Evolutionary conservation across 352 stramenopile species (phyloP).

Genomic region (Pythium insidiosum): DNA sequence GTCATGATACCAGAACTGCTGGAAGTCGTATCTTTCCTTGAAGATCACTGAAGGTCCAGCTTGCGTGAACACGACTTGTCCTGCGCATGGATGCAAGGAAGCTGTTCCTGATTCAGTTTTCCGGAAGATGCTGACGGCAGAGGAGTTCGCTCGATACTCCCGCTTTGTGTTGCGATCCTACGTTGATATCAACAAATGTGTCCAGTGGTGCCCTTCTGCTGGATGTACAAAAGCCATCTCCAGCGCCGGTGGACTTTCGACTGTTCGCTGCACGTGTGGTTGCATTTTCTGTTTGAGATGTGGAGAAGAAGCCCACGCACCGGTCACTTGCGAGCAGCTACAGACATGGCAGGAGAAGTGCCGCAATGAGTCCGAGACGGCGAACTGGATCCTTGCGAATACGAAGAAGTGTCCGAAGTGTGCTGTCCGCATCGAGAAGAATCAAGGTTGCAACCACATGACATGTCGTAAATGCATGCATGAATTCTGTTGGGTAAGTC

Average conservation of each 20-base stretch:
- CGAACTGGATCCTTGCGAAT: slow-evolving; percentile 99
- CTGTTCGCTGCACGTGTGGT: slow-evolving; percentile 77
- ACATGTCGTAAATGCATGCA: slow-evolving; percentile 89
- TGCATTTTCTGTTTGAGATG: slow-evolving; percentile 91
- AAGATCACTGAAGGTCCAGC: slow-evolving; percentile 90
- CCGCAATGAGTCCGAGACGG: slow-evolving; percentile 97
- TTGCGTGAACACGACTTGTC: slow-evolving; percentile 93
- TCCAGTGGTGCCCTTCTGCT: slow-evolving; percentile 95
- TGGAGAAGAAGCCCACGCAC: slow-evolving; percentile 95
- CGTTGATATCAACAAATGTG: slow-evolving; percentile 96
- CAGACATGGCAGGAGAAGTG: slow-evolving; percentile 95
- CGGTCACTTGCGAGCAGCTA: slow-evolving; percentile 90
- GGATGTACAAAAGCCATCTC: slow-evolving; percentile 95
- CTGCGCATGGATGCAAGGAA: slow-evolving; percentile 93
- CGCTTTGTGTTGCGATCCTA: slow-evolving; percentile 93
- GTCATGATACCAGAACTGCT: slow-evolving; percentile 66
- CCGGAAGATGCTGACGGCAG: slow-evolving; percentile 45
- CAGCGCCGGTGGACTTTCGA: slow-evolving; percentile 68
- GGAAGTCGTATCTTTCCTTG: slow-evolving; percentile 77
- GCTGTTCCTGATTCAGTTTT: slow-evolving; percentile 65
- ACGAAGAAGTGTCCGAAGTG: slow-evolving; percentile 99
- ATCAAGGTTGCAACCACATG: slow-evolving; percentile 99
- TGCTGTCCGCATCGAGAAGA: slow-evolving; percentile 98
- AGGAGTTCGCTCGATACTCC: slow-evolving; percentile 87
- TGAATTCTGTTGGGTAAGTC: slow-evolving; percentile 96